phyloP scores from a whole-genome alignment of 495 filamentous ascomycete species.

The Penicillium robsamsonii region DNA sequence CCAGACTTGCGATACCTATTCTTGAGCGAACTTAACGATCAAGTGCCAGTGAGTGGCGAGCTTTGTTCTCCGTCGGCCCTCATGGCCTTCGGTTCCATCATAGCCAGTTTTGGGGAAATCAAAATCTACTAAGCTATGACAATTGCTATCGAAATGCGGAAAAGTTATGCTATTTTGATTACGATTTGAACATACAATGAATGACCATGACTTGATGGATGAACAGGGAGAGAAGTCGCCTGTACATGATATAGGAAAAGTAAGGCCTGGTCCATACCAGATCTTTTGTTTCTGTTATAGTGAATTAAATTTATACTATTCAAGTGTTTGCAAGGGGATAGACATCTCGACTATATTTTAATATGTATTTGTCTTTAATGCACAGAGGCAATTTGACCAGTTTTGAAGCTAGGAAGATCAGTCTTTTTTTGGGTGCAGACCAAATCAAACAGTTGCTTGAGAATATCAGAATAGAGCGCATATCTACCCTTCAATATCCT shows the following conservation, averaged over 20 bases:
- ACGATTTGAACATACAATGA: conserved; percentile 34
- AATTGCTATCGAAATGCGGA: conserved; percentile 21
- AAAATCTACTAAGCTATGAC: conserved; percentile 15
- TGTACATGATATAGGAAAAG: conserved; percentile 36
- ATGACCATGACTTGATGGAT: conserved; percentile 32
- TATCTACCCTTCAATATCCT: neutral
- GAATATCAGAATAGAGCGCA: neutral
- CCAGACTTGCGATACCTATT: conserved; percentile 5
- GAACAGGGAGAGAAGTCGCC: conserved; percentile 23
- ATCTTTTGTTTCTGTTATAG: conserved; percentile 16
- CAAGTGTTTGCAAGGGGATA: neutral
- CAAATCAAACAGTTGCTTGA: neutral
- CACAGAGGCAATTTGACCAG: neutral
- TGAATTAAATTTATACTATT: conserved; percentile 24
- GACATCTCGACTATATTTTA: neutral
- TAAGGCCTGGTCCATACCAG: conserved; percentile 31
- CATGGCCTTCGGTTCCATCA: conserved; percentile 5
- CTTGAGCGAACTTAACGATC: conserved; percentile 4
- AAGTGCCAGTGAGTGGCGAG: conserved; percentile 7
- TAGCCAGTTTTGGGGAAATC: conserved; percentile 8
- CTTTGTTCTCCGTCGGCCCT: conserved; percentile 10
- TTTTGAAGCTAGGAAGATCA: neutral
- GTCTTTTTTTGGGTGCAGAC: neutral
- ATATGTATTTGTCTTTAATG: neutral
- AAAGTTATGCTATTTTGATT: conserved; percentile 29